Base-by-base conservation (phyloP, 139 green algal species). In the Edaphochlamys debaryana region DNA sequence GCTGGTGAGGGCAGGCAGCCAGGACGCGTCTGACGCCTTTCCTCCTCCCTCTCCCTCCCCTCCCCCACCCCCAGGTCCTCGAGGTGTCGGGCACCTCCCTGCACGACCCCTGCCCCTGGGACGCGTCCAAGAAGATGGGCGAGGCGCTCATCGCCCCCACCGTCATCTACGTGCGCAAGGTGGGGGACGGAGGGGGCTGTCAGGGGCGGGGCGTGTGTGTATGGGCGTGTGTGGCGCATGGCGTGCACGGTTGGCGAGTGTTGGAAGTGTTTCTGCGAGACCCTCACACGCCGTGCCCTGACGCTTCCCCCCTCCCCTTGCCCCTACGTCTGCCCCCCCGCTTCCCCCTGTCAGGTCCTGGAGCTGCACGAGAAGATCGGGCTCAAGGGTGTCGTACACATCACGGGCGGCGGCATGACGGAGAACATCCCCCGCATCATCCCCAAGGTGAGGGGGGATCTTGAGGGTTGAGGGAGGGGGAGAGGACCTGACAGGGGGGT, bases 351-450 rank as follows among this genome's bases (percentile, higher is more conserved):
- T 0, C 75, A 81, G 75, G 63, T 82, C 41, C 62, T 82, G 23
- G 76, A 82, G 63, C 76, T 82, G 2, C 76, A 82, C 60, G 76
- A 82, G 19, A 82, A 82, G 64, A 63, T 82, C 30, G 87, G 86
- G 3, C 71, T 94, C 22, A 94, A 93, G 78, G 91, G 94, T 37
- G 80, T 97, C 34, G 95, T 98, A n/a, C 97, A 99, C 91, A 98
- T 99, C 90, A 99, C 97, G 19, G 97, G 97, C n/a, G 97, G 97
- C 45, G 97, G 97, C 82, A 98, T 99, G 89, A 91, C 94, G 11
- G 97, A 99, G 80, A 99, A 99, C 92, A 96, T 99, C 45, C 97
- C 97, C 0, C 91, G 97, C 17, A 92, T 99, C 37, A 90, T 99
- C 78, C 97, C 97, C 68, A 93, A 97, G n/a, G n/a, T n/a, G n/a